phyloP scores from a whole-genome alignment of 2,329 filamentous ascomycete genomes.

The Fusarium redolens region DNA sequence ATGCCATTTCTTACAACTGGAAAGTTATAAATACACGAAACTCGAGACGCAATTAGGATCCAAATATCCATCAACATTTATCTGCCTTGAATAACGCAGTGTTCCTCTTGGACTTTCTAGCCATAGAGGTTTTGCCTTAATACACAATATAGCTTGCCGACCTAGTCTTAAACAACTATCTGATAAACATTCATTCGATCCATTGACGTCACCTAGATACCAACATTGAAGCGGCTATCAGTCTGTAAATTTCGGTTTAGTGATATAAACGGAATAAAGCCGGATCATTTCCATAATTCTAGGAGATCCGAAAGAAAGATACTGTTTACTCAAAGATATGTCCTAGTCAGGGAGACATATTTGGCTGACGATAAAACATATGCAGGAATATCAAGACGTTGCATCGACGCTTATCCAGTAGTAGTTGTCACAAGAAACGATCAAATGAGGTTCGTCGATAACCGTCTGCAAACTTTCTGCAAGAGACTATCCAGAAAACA shows the following conservation, averaged over 20 bases:
- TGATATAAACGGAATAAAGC: not conserved
- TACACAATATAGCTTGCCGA: not conserved
- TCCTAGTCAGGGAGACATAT: not conserved
- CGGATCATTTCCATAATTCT: not conserved
- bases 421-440: not conserved
- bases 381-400: not conserved
- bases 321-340: not conserved
- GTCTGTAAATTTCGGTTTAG: not conserved
- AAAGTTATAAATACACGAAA: not conserved
- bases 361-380: not conserved
- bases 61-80: not conserved
- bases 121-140: not conserved
- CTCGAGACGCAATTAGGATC: not conserved
- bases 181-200: not conserved
- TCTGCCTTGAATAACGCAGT: not conserved
- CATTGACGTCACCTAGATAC: not conserved
- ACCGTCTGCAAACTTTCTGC: not conserved
- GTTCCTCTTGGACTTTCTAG: not conserved
- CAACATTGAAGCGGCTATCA: not conserved
- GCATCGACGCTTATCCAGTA: not conserved
- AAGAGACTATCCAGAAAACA: not conserved
- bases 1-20: not conserved
- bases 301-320: not conserved
- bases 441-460: not conserved
- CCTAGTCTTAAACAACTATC: not conserved